Evolutionary conservation across 2,329 filamentous ascomycete species (phyloP), one percentile per base, ranked within the genome.

Genomic region (Cercospora janseana): DNA sequence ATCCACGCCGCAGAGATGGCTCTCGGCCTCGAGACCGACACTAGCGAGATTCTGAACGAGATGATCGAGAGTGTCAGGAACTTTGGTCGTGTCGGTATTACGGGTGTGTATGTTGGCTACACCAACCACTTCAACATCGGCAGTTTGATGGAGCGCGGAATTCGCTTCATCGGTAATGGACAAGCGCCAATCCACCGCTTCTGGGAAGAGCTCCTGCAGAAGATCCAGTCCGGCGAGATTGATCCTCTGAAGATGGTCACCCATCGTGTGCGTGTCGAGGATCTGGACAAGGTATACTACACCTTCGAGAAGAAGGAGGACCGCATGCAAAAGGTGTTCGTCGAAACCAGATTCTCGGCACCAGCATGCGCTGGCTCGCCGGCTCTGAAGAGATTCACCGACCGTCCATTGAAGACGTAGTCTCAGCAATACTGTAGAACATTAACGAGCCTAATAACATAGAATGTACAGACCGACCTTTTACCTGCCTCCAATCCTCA

Each of bases 111-210:
- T 62, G 78, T 79, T 28, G 80, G 79, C 23, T 83, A 74, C 65
- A 88, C 85, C 16, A 90, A 89, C 69, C 85, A 88, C 68, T 88
- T 92, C 75, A 88, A 88, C 70, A 83, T 92, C 59, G 88, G 89
- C 7, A 83, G 87, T 0, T 66, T 94, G 10, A 94, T 94, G 88
- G 82, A 94, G 71, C 83, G 87, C 24, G 88, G 88, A n/a, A 82
- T 94, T 59, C 83, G 87, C 1, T 78, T 95, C 35, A 90, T 82
- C 57, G 81, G 81, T 32, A 83, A 83, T 58, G 81, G 81, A 3
- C 81, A 84, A 64, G 80, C 80, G 2, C 88, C 88, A 0, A 87
- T 94, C 0, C 87, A 92, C 62, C 80, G 84, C 62, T 93, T 94
- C 72, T 94, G 88, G 89, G 76, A 88, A 18, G 79, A 87, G 3